A percentile compares a stretch with the other conserved stretches of the same genome.
Conservation (phyloP, 176 grass and related monocot species). For the Lolium rigidum region DNA sequence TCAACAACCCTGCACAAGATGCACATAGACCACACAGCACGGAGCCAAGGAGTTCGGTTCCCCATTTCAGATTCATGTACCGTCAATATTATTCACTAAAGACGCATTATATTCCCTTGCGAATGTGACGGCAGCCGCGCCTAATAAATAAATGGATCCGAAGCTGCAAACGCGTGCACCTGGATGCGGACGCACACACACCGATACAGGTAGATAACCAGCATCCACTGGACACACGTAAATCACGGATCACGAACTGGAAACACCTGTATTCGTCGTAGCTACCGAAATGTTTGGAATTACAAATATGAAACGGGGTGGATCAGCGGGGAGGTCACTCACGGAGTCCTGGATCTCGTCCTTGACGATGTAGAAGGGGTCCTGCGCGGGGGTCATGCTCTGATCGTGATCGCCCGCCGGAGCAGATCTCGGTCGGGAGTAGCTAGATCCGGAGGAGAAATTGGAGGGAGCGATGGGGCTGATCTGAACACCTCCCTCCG, state of each 20-base stretch:
- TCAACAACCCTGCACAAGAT: neutral
- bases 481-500: neutral
- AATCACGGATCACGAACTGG: neutral
- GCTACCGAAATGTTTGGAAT: neutral
- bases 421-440: neutral
- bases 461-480: neutral
- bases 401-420: neutral
- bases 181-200: neutral
- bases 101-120: neutral
- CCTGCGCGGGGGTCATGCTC: conserved; percentile 86
- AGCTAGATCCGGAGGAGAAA: neutral
- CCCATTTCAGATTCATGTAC: neutral
- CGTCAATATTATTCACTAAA: neutral
- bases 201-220: neutral
- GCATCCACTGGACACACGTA: neutral
- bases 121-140: neutral
- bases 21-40: neutral
- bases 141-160: neutral
- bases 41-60: neutral
- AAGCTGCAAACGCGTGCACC: neutral
- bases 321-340: conserved; percentile 42
- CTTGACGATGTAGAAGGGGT: conserved; percentile 95
- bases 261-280: neutral
- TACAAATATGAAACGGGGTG: too few relatives aligned
- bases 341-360: conserved; percentile 97